Percentiles rank a stretch among this genome's conserved stretches.
These are phyloP conservation scores for Phytophthora foliorum DNA, from an alignment of 352 stramenopile species.

Conservation along the genomic window DNA sequence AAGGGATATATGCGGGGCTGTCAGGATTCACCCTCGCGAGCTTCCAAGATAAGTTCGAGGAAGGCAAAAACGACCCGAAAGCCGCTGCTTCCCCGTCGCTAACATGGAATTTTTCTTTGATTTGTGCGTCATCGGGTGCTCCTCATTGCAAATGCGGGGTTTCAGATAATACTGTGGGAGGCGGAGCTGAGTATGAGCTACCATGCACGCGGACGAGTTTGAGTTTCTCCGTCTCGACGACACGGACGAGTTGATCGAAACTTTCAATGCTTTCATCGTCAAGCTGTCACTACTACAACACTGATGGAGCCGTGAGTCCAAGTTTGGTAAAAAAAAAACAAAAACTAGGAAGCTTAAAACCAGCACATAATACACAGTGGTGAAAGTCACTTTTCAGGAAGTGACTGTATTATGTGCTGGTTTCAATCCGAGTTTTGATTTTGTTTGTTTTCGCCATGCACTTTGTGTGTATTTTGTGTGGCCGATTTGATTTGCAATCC, in stretches of 20 bases:
- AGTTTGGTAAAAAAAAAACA: no score
- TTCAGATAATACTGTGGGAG: neutral
- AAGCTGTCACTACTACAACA: no score
- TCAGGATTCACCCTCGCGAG: neutral
- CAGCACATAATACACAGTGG: no score
- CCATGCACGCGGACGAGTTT: neutral
- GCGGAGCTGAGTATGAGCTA: neutral
- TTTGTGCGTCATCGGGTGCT: neutral
- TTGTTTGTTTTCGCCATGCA: neutral
- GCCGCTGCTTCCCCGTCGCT: neutral
- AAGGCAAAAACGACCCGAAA: neutral
- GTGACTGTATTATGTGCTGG: no score
- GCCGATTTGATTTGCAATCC: constrained; percentile 6
- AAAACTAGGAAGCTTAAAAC: no score
- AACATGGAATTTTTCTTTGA: neutral
- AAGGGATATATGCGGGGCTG: neutral
- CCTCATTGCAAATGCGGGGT: neutral
- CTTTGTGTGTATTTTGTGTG: constrained; percentile 18
- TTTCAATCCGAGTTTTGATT: no score
- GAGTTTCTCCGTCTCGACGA: neutral
- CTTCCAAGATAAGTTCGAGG: constrained; percentile 1
- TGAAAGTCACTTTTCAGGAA: no score
- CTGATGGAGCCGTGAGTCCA: no score
- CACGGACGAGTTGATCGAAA: neutral
- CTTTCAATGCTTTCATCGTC: neutral